phyloP scores from a whole-genome alignment of 768 basidiomycete genomes.

The Boletus sp. region DNA sequence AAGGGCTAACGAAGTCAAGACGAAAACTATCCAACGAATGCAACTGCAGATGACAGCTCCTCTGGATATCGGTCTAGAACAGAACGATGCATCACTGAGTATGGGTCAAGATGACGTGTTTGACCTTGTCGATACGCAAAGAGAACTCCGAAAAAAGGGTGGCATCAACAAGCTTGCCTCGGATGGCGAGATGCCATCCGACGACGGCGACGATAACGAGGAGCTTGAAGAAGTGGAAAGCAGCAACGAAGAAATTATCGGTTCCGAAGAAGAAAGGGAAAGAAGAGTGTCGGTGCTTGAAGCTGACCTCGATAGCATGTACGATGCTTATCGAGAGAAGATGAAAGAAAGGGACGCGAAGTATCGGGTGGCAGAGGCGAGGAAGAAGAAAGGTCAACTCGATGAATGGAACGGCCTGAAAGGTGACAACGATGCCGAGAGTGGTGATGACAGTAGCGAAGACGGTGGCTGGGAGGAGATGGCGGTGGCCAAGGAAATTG shows the following conservation, averaged over 20 bases:
- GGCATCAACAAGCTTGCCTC: constrained; percentile 38
- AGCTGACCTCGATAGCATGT: constrained; percentile 83
- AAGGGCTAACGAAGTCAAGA: constrained; percentile 84
- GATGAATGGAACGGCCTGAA: constrained; percentile 84
- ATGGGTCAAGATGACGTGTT: constrained; percentile 86
- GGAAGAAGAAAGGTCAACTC: constrained; percentile 67
- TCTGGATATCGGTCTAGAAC: constrained; percentile 91
- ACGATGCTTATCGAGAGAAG: constrained; percentile 81
- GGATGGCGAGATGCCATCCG: constrained; percentile 43
- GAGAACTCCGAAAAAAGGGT: constrained; percentile 40
- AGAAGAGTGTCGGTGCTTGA: constrained; percentile 64
- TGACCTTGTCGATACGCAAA: constrained; percentile 69
- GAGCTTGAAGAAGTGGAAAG: constrained; percentile 25
- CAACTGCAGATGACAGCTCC: constrained; percentile 98
- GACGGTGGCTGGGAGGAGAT: constrained; percentile 73
- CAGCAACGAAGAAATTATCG: constrained; percentile 46
- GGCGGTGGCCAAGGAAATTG: constrained; percentile 51
- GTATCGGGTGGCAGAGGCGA: constrained; percentile 76
- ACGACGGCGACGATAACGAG: constrained; percentile 42
- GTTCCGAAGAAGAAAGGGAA: constrained; percentile 71
- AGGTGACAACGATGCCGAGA: constrained; percentile 38
- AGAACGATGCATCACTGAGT: constrained; percentile 69
- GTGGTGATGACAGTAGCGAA: constrained; percentile 39
- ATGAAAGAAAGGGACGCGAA: constrained; percentile 85
- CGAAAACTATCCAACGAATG: constrained; percentile 87